A percentile compares a stretch with the other conserved stretches of the same genome.
These are phyloP conservation scores for Phytophthora capsici DNA, from an alignment of 352 stramenopile species.

Conservation along the genomic window DNA sequence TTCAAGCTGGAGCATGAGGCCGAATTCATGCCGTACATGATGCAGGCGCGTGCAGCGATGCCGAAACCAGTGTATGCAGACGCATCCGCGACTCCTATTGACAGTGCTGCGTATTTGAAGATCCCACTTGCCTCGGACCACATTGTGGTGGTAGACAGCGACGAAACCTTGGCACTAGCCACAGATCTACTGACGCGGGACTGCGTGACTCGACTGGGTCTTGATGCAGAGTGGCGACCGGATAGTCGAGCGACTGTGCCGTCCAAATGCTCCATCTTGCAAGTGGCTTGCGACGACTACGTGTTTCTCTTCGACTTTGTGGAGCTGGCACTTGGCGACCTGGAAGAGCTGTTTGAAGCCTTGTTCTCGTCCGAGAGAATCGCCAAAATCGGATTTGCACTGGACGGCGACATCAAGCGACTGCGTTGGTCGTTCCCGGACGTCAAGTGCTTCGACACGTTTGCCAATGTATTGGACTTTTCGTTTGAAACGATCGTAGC, in stretches of 20 bases:
- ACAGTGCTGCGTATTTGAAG: constrained; percentile 50
- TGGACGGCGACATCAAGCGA: constrained; percentile 71
- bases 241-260: constrained; percentile 50
- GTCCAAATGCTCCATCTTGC: constrained; percentile 72
- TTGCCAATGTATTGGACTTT: constrained; percentile 73
- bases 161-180: constrained; percentile 54
- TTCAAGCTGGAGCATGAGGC: constrained; percentile 70
- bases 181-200: constrained; percentile 58
- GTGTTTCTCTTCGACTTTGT: constrained; percentile 78
- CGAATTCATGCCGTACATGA: constrained; percentile 72
- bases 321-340: constrained; percentile 55
- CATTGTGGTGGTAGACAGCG: constrained; percentile 67
- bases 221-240: constrained; percentile 79
- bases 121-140: constrained; percentile 49
- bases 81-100: constrained; percentile 32
- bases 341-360: constrained; percentile 71
- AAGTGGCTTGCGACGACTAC: constrained; percentile 68
- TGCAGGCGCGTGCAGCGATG: constrained; percentile 39
- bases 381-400: constrained; percentile 69
- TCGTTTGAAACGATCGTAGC: constrained; percentile 47
- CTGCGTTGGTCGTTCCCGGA: constrained; percentile 79
- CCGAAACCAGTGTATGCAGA: constrained; percentile 38
- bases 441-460: constrained; percentile 62
- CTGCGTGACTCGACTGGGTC: constrained; percentile 45
- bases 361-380: constrained; percentile 59